These are phyloP conservation scores for Clarireedia paspali DNA, from an alignment of 2,329 filamentous ascomycete genomes.

Conservation along the genomic window DNA sequence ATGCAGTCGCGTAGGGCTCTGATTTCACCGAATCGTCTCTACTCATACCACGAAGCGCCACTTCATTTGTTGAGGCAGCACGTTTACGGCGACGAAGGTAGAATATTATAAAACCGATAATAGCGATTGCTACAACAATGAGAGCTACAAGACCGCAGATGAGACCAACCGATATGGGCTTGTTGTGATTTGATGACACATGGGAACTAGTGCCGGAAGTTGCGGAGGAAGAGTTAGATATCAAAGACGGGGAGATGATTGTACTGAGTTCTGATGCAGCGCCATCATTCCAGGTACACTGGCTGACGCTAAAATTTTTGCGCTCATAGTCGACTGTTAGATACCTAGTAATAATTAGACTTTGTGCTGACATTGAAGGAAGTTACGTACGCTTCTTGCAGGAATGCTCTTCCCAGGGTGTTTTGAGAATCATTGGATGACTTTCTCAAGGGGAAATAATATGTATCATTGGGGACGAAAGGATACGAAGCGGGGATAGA, in stretches of 20 bases:
- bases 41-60: not conserved
- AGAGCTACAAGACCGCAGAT: not conserved
- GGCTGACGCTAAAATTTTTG: slow-evolving; percentile 24
- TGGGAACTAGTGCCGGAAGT: not conserved
- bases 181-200: not conserved
- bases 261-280: slow-evolving; percentile 10
- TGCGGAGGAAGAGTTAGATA: slow-evolving; percentile 16
- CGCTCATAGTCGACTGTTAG: slow-evolving; percentile 26
- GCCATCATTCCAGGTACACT: slow-evolving; percentile 17
- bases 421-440: slow-evolving; percentile 30
- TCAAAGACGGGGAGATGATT: slow-evolving; percentile 12
- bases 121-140: not conserved
- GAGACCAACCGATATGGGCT: not conserved
- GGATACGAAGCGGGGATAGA: slow-evolving; percentile 19
- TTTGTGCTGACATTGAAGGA: not conserved
- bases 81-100: not conserved
- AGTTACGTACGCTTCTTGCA: slow-evolving; percentile 32
- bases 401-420: slow-evolving; percentile 32
- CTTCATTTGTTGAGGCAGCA: not conserved
- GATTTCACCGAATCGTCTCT: not conserved
- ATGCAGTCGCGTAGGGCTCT: not conserved
- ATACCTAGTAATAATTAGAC: slow-evolving; percentile 14
- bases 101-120: not conserved
- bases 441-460: slow-evolving; percentile 33
- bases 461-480: slow-evolving; percentile 36